Conservation (phyloP, 768 basidiomycete species). For the Saitozyma sp. region DNA sequence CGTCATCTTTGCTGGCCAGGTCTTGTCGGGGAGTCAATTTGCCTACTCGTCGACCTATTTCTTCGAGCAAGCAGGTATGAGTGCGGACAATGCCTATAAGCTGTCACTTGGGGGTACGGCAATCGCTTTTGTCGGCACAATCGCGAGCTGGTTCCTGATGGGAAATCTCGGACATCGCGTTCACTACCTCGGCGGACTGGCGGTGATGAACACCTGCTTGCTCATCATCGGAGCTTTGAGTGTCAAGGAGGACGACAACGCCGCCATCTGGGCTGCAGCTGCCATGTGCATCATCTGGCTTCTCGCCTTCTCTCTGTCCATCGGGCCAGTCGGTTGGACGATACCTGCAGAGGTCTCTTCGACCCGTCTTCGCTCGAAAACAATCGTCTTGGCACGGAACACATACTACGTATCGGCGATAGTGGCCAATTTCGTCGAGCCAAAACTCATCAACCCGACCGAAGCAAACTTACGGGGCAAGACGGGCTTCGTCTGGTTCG, state of each 20-base stretch:
- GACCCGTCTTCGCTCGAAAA: conserved; percentile 3
- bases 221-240: conserved; percentile 4
- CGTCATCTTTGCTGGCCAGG: conserved; percentile 5
- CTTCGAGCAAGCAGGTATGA: conserved; percentile 8
- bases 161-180: conserved; percentile 2
- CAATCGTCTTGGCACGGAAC: conserved; percentile 3
- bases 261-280: conserved; percentile 7
- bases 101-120: conserved; percentile 3
- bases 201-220: conserved; percentile 5
- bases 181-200: conserved; percentile 3
- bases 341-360: conserved; percentile 6
- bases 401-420: conserved; percentile 1
- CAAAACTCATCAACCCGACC: conserved; percentile 3
- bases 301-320: not conserved
- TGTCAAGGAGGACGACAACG: not conserved
- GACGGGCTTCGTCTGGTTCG: conserved; percentile 6
- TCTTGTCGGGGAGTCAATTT: not conserved
- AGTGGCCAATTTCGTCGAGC: not conserved
- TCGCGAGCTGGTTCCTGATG: conserved; percentile 7
- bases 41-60: conserved; percentile 24
- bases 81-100: conserved; percentile 7
- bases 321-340: conserved; percentile 2
- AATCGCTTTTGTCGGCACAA: conserved; percentile 5
- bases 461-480: conserved; percentile 3
- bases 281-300: conserved; percentile 4